Base-by-base conservation (phyloP, 1,284 basidiomycete genomes). In the Athelia psychrophila region DNA sequence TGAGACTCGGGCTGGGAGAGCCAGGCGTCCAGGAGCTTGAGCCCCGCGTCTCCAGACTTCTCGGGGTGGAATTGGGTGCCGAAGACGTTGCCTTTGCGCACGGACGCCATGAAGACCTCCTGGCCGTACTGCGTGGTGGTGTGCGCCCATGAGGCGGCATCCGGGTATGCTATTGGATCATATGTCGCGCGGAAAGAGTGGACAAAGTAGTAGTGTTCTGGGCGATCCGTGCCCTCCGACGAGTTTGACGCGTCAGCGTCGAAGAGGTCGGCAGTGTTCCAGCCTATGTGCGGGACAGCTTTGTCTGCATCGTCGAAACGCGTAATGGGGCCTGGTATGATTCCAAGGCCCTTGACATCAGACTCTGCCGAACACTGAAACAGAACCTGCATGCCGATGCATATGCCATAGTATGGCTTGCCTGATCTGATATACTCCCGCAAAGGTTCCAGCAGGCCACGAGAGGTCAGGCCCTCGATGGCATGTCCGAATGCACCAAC, bases 1-100 rank as follows among this genome's bases (percentile, higher is more conserved):
- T 69, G 69, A 13, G 69, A 66, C 44, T 75, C 71, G 24, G 82
- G 74, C 50, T 78, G 81, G 48, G 81, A 78, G 49, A 99, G 78
- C 97, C 97, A 99, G 23, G 84, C 76, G 48, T 82, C 79, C 36
- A 99, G 77, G 44, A 98, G 78, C 44, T 80, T 78, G 44, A 99
- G 79, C 13, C 97, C 97, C 1, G 93, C 93, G n/a, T 78, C 74
- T 15, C 97, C 96, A 2, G 93, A 96, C 73, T 99, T 99, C 70
- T 99, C 97, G 9, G 97, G 97, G 74, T 99, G 97, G 74, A 98
- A 99, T 70, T 99, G 97, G 16, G 90, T 91, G 18, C 84, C 97
- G 67, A 96, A 98, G 49, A 98, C 82, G 67, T 96, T 98, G 36
- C 83, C 86, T 58, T 83, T 85, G 61, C 86, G 86, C 13, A 99